phyloP scores from a whole-genome alignment of 139 green algal genomes.

The Coelastrella sp. region DNA sequence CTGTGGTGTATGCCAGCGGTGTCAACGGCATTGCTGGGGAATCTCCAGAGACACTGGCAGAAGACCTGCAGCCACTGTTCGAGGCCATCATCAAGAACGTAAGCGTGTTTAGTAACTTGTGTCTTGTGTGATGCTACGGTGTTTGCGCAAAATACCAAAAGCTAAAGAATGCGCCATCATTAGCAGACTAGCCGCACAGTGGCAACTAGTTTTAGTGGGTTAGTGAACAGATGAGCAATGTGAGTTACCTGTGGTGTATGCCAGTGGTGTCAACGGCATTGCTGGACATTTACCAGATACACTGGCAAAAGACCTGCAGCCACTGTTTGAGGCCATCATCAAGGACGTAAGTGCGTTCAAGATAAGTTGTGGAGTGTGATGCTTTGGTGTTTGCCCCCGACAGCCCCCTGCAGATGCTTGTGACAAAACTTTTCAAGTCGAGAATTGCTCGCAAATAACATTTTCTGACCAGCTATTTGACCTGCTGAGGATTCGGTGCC shows the following conservation, averaged over 20 bases:
- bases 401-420: too few species aligned
- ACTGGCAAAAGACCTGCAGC: slow-evolving; percentile 88
- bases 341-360: slow-evolving; percentile 61
- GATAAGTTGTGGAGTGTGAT: too few species aligned
- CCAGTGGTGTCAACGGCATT: slow-evolving; percentile 92
- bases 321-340: slow-evolving; percentile 96
- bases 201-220: too few species aligned
- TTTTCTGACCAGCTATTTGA: too few species aligned
- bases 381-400: too few species aligned
- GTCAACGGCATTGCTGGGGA: slow-evolving; percentile 86
- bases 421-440: too few species aligned
- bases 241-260: slow-evolving; percentile 97
- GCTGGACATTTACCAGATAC: slow-evolving; percentile 67
- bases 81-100: slow-evolving; percentile 90
- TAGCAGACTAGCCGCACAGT: too few species aligned
- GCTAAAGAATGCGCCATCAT: too few species aligned
- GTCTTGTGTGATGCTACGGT: not conserved
- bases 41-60: slow-evolving; percentile 71
- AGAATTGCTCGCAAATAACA: too few species aligned
- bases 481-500: too few species aligned
- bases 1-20: slow-evolving; percentile 95
- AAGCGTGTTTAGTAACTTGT: not conserved
- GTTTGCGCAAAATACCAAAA: too few species aligned
- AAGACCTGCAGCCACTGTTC: slow-evolving; percentile 96
- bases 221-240: slow-evolving; percentile 91